Percentiles rank a stretch among this genome's conserved stretches.
Conservation (phyloP, 257 asterid genomes). For the Phtheirospermum japonicum region DNA sequence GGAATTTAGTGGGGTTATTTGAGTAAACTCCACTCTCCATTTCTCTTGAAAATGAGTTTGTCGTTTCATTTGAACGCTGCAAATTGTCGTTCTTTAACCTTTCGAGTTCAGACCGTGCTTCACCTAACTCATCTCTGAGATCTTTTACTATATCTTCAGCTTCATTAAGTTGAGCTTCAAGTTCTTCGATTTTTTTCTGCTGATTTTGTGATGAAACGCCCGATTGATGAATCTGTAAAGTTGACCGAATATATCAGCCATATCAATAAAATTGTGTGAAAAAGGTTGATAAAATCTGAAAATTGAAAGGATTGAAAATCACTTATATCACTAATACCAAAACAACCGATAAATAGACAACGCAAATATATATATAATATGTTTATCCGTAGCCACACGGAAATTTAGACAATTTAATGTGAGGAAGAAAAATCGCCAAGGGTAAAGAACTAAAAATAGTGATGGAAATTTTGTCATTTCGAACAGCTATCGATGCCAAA, state of each 20-base stretch:
- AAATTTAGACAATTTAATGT: neutral
- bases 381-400: conserved; percentile 10
- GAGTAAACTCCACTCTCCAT: conserved; percentile 28
- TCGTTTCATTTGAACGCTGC: conserved; percentile 28
- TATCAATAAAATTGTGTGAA: neutral
- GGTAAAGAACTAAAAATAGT: conserved; percentile 2
- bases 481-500: neutral
- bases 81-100: conserved; percentile 36
- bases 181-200: conserved; percentile 73
- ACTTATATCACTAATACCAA: neutral
- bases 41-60: conserved; percentile 25
- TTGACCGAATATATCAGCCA: conserved; percentile 13
- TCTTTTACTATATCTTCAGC: conserved; percentile 86
- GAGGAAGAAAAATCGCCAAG: conserved; percentile 2
- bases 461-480: conserved; percentile 1
- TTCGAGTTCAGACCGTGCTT: conserved; percentile 56
- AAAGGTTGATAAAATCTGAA: neutral
- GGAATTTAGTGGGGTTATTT: neutral
- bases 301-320: neutral
- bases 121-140: conserved; percentile 73
- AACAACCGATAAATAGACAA: neutral
- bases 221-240: conserved; percentile 53
- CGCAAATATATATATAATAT: neutral
- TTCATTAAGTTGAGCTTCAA: conserved; percentile 90
- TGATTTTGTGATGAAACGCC: conserved; percentile 51